Evolutionary conservation across 208 protist genomes (phyloP), one percentile per base, ranked within the genome.

Genomic region (Trypanosoma brucei): DNA sequence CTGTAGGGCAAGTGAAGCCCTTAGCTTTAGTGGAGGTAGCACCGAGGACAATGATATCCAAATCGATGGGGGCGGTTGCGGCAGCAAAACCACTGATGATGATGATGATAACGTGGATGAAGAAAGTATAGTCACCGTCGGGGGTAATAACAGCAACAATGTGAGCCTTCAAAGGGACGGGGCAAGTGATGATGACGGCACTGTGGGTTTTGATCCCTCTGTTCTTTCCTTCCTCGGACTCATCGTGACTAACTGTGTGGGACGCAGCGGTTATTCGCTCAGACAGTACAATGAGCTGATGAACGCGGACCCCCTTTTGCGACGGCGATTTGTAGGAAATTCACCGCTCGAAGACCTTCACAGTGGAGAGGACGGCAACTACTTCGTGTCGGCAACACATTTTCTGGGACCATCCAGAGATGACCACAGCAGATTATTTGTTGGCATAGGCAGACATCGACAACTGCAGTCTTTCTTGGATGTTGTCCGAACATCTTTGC

Each of bases 211-310:
- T 31, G 50, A 54, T n/a, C 42, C 42, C 42, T 46, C 42, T 46
- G 42, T 6, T 46, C 9, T 54, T 8, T 54, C 50, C 6, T 93
- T 90, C 59, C 58, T 93, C 30, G 83, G 76, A 9, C 48, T 93
- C n/a, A 88, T 93, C 61, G 62, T 93, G 2, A 90, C 83, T 3
- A 70, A 78, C 51, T 93, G 86, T 73, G 81, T 81, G 8, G 79
- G 86, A 3, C 52, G 67, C 14, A 45, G 67, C 6, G 65, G 68
- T 34, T 90, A 83, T 57, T 65, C 66, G 0, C 37, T 67, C 33
- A 0, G 6, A 8, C 8, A 40, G 2, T 79, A 72, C 46, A 35
- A 68, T 9, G 39, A 40, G 37, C 35, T 56, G 35, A 30, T 76
- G 7, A 8, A n/a, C 3, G 33, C 13, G 31, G 53, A 51, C 3